Evolutionary conservation across 768 basidiomycete genomes (phyloP).

Genomic region (Mycena amicta): DNA sequence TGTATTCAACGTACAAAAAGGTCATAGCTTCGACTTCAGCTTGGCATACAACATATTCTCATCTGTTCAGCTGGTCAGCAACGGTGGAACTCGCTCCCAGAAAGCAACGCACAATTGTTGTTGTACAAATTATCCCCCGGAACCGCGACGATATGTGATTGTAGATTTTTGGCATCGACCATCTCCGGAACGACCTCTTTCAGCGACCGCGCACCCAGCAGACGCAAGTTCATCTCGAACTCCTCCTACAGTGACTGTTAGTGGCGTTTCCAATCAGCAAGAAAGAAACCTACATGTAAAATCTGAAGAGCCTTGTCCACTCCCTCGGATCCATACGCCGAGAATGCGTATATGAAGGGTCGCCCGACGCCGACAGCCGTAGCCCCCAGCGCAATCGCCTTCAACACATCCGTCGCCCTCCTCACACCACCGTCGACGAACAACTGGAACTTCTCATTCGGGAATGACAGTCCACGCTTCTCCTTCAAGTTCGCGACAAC

Average conservation of each 20-base stretch:
- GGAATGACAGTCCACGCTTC: conserved; percentile 69
- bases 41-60: conserved; percentile 46
- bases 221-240: conserved; percentile 96
- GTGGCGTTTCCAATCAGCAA: background rate
- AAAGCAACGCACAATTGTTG: conserved; percentile 68
- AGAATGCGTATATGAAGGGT: conserved; percentile 88
- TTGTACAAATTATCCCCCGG: conserved; percentile 79
- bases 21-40: conserved; percentile 44
- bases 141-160: conserved; percentile 64
- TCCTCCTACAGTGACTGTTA: conserved; percentile 65
- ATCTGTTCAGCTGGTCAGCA: conserved; percentile 29
- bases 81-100: conserved; percentile 8
- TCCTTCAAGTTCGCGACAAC: conserved; percentile 74
- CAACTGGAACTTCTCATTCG: conserved; percentile 80
- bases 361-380: conserved; percentile 89
- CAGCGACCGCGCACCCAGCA: conserved; percentile 82
- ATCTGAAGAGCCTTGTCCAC: conserved; percentile 84
- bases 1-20: no score
- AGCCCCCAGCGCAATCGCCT: conserved; percentile 88
- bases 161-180: conserved; percentile 82
- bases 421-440: conserved; percentile 95
- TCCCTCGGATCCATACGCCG: conserved; percentile 85
- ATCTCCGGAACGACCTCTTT: conserved; percentile 83
- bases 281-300: conserved; percentile 52
- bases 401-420: conserved; percentile 86